Base-by-base conservation (phyloP, 2,329 filamentous ascomycete genomes). In the Arthrobotrys conoides region DNA sequence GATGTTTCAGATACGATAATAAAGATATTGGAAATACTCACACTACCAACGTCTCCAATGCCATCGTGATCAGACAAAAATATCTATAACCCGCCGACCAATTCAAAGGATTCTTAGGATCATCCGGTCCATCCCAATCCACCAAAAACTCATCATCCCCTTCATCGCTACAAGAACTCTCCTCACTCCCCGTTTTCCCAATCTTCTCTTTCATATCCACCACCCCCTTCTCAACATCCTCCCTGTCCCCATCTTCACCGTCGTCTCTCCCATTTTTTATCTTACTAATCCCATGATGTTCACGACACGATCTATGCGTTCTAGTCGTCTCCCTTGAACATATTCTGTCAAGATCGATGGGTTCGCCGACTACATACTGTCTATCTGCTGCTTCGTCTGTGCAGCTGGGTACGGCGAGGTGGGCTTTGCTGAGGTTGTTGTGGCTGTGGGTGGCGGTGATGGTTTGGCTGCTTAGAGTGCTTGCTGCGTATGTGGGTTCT, bases 21-120 rank as follows among this genome's bases (percentile, higher is more conserved):
- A 66, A 71, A 67, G 66, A 67, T 81, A 85, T 85, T 24, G 48
- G 30, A 82, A 83, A 71, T 57, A 84, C 85, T 83, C 81, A 87
- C 87, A 89, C 86, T 27, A 87, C 82, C 79, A 88, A 85, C 0
- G 89, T 90, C 49, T 88, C 87, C 82, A 88, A 89, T 51, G 87
- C 88, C 82, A 90, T 87, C 67, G 88, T 86, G 48, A 85, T 84
- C 67, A 91, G 86, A 10, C 88, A 85, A 81, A 89, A 83, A 65
- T 86, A 83, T 80, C 90, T 71, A 80, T 91, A 82, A 88, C 89
- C 80, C 36, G 90, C 82, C 0, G 89, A 84, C 91, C 92, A 94
- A 82, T 91, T 91, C 71, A 88, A 87, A 0, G 92, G 81, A 65
- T 82, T 82, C 36, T 80, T 80, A 9, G 79, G 80, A 71, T 82